These are phyloP conservation scores for Eragrostis curvula DNA, from an alignment of 176 grass and related monocot genomes.

Conservation along the genomic window DNA sequence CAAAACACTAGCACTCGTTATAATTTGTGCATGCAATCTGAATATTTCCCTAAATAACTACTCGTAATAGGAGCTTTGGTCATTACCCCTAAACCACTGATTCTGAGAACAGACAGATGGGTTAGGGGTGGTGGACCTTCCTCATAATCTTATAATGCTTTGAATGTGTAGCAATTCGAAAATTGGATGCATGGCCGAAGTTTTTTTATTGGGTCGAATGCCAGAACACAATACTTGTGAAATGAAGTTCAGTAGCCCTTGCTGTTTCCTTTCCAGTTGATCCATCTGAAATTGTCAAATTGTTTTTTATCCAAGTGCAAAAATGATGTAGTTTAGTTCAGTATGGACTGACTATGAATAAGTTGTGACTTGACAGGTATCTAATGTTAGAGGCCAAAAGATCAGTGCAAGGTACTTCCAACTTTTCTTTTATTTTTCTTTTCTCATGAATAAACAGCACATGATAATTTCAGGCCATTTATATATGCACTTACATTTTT, in stretches of 20 bases:
- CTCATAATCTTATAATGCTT: no score
- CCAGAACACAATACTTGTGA: background rate
- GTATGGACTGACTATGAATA: conserved; percentile 23
- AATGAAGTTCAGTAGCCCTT: background rate
- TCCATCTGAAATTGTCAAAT: background rate
- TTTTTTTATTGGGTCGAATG: background rate
- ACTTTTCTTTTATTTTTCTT: background rate
- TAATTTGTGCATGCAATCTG: no score
- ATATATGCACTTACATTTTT: conserved; percentile 11
- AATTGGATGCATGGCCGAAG: background rate
- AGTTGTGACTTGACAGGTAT: conserved; percentile 43
- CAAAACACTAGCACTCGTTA: no score
- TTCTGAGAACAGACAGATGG: no score
- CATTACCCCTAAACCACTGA: no score
- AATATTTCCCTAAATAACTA: no score
- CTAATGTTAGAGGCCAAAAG: conserved; percentile 28
- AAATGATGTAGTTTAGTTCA: background rate
- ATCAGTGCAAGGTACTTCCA: conserved; percentile 38
- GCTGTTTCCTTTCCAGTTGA: background rate
- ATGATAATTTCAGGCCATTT: background rate
- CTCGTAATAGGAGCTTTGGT: no score
- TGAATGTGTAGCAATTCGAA: background rate
- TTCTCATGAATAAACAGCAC: conserved; percentile 12
- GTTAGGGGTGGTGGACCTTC: no score
- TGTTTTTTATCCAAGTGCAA: background rate